Percentiles rank a stretch among this genome's conserved stretches.
Evolutionary conservation across 306 rosid genomes (phyloP).

Genomic region (Cucumis cinereus): DNA sequence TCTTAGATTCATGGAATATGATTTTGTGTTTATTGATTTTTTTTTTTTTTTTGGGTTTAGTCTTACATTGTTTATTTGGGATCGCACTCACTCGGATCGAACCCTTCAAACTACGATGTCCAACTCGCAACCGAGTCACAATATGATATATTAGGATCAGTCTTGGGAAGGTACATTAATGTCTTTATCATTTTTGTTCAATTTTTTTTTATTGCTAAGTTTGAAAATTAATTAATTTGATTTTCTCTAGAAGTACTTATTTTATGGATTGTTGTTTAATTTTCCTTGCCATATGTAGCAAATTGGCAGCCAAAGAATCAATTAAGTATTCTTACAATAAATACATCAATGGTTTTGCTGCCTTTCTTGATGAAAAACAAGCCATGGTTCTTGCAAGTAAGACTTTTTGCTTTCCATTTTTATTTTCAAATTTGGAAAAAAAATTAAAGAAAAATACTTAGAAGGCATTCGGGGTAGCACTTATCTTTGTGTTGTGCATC

Average conservation of each 20-base stretch:
- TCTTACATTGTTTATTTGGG: constrained; percentile 73
- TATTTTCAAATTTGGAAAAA: no score
- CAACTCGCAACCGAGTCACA: constrained; percentile 27
- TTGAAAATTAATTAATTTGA: background rate
- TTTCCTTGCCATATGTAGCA: constrained; percentile 10
- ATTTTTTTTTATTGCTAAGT: background rate
- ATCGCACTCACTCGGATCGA: constrained; percentile 22
- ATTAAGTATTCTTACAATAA: constrained; percentile 51
- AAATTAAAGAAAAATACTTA: no score
- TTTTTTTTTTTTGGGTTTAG: constrained; percentile 11
- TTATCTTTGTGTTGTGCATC: no score
- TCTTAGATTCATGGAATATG: no score
- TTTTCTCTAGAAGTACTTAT: background rate
- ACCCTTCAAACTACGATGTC: constrained; percentile 11
- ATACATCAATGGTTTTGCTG: constrained; percentile 70
- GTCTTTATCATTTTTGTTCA: no score
- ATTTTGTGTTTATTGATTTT: no score
- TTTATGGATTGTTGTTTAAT: background rate
- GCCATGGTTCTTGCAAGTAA: constrained; percentile 36
- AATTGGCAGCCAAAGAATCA: constrained; percentile 30
- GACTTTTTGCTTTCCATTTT: background rate
- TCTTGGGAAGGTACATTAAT: constrained; percentile 34
- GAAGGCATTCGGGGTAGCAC: no score
- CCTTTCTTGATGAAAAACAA: constrained; percentile 42
- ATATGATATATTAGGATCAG: constrained; percentile 34